Evolutionary conservation across 352 stramenopile species (phyloP).

Genomic region (Elongisporangium prolatum): DNA sequence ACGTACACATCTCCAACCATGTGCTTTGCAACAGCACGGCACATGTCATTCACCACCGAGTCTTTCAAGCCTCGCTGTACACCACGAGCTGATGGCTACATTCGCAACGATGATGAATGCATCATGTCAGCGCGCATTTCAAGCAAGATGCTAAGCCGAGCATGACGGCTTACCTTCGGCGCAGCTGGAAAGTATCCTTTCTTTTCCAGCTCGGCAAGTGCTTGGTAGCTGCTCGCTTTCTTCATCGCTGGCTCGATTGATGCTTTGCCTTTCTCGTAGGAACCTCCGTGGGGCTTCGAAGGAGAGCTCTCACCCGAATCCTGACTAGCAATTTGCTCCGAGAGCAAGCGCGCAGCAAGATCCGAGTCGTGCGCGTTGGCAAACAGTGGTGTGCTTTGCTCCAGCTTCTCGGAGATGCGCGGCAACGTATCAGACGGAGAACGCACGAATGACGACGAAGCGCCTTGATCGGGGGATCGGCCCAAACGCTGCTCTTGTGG

Average conservation of each 20-base stretch:
- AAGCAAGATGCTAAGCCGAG: neutral
- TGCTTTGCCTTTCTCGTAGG: slow-evolving; percentile 35
- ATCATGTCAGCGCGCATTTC: neutral
- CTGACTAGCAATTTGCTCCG: slow-evolving; percentile 46
- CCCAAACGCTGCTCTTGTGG: slow-evolving; percentile 14
- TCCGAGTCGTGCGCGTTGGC: slow-evolving; percentile 56
- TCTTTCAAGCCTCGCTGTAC: slow-evolving; percentile 80
- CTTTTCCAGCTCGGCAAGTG: slow-evolving; percentile 78
- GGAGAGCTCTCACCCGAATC: slow-evolving; percentile 16
- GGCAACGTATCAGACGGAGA: slow-evolving; percentile 49
- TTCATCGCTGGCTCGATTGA: slow-evolving; percentile 46
- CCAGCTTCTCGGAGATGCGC: slow-evolving; percentile 63
- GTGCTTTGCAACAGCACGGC: slow-evolving; percentile 81
- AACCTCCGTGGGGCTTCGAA: slow-evolving; percentile 44
- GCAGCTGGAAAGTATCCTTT: slow-evolving; percentile 77
- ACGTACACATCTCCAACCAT: slow-evolving; percentile 88
- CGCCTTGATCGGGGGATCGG: neutral
- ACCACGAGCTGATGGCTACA: slow-evolving; percentile 60
- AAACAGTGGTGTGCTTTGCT: slow-evolving; percentile 44
- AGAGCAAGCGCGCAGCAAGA: slow-evolving; percentile 46
- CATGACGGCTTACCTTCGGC: slow-evolving; percentile 29
- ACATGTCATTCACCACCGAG: slow-evolving; percentile 88
- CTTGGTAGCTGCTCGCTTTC: slow-evolving; percentile 75
- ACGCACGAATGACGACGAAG: slow-evolving; percentile 12
- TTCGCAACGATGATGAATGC: neutral